Conservation (phyloP, 208 protist genomes). For the Trypanosoma lewisi region DNA sequence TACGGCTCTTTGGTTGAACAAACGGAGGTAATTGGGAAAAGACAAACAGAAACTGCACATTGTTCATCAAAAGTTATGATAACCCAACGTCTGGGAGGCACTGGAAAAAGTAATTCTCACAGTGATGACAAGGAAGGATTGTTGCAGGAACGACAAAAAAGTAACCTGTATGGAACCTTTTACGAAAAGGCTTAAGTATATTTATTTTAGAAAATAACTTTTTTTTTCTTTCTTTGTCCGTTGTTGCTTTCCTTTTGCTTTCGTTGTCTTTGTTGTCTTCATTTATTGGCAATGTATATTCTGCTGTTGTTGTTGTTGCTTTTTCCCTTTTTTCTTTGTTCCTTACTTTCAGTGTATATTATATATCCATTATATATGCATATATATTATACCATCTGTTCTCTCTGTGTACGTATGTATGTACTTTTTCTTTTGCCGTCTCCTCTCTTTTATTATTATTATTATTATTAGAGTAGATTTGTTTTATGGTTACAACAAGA, state of each 20-base stretch:
- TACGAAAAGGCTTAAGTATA: neutral
- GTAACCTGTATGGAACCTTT: slow-evolving; percentile 21
- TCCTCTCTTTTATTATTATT: neutral
- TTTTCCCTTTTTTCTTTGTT: slow-evolving; percentile 5
- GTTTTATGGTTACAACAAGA: neutral
- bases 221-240: neutral
- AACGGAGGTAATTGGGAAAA: neutral
- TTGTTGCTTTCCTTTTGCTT: no score
- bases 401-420: no score
- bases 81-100: neutral
- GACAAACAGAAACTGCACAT: neutral
- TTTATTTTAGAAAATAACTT: neutral
- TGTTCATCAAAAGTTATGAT: neutral
- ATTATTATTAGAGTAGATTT: neutral
- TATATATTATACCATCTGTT: no score
- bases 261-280: neutral
- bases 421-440: neutral
- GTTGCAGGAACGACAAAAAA: neutral
- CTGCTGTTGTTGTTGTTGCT: neutral
- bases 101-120: neutral
- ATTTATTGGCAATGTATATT: slow-evolving; percentile 2
- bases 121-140: slow-evolving; percentile 4
- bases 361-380: neutral
- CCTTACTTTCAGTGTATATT: neutral
- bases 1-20: slow-evolving; percentile 27